Conservation (phyloP, 108 stramenopile genomes). For the Cyclotella baltica region DNA sequence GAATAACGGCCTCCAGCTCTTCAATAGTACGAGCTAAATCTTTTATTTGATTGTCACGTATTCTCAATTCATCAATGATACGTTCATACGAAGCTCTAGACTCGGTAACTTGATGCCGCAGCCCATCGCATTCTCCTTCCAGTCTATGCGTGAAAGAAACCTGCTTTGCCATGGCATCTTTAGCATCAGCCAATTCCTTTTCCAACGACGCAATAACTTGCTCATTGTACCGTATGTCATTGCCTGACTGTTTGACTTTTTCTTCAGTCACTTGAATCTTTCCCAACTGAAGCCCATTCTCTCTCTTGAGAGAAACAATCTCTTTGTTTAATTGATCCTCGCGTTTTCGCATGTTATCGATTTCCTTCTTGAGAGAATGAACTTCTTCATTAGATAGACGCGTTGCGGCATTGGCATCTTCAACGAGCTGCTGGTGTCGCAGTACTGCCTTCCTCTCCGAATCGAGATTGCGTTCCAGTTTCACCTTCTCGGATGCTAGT, state of each 20-base stretch:
- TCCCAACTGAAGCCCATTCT: conserved; percentile 47
- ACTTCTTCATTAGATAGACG: conserved; percentile 26
- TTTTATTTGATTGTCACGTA: conserved; percentile 53
- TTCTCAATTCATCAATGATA: conserved; percentile 73
- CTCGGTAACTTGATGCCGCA: conserved; percentile 71
- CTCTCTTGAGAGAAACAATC: conserved; percentile 47
- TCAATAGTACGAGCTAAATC: conserved; percentile 36
- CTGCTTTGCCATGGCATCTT: conserved; percentile 60
- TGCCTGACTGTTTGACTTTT: conserved; percentile 57
- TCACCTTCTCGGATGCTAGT: conserved; percentile 35
- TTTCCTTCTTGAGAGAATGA: conserved; percentile 37
- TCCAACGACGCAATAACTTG: conserved; percentile 63
- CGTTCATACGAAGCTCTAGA: conserved; percentile 58
- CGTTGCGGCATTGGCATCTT: conserved; percentile 42
- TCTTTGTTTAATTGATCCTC: conserved; percentile 37
- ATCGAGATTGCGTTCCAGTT: conserved; percentile 43
- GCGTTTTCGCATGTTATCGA: conserved; percentile 23
- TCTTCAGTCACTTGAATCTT: conserved; percentile 54
- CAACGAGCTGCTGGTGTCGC: conserved; percentile 30
- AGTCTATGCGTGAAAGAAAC: conserved; percentile 32
- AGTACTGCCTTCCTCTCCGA: conserved; percentile 27
- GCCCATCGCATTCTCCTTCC: conserved; percentile 80
- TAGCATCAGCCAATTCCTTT: conserved; percentile 66
- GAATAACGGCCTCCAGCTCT: conserved; percentile 64
- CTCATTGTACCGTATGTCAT: conserved; percentile 63